Base-by-base conservation (phyloP, 2,329 filamentous ascomycete species). In the Penicillium sp. region DNA sequence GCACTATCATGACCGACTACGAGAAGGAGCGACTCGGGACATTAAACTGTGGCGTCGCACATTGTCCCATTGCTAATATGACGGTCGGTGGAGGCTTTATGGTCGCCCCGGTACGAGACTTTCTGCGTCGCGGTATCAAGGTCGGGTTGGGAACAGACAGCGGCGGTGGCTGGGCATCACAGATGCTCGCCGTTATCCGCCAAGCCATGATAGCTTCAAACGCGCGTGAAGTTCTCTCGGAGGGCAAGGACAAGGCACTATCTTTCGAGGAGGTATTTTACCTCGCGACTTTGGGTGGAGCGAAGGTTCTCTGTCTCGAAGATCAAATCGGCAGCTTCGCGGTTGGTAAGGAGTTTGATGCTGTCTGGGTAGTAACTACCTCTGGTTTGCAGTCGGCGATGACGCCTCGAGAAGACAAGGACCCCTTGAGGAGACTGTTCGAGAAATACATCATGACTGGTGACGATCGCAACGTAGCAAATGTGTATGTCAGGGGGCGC, bases 401-500 rank as follows among this genome's bases (percentile, higher is more conserved):
- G 78, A 81, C 85, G 0, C 82, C 84, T 11, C 68, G 84, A 0
- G 83, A 88, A 64, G 81, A 84, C 0, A 75, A 74, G 0, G 86
- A 89, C 55, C 74, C 74, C 0, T 46, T 76, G 0, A 69, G 73
- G 52, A 82, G 75, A 0, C 75, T 87, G 19, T 85, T 88, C 62
- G 85, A 89, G 59, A 89, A 89, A 76, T 89, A 87, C 62, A 67
- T 89, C 31, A 88, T 89, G 85, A 88, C 86, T 2, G 87, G 85
- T 0, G 87, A 89, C 69, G 87, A 90, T 69, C 78, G 87, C 5
- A 89, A 89, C 65, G 86, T 89, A 56, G 69, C 71, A 0, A 70
- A 79, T 21, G 87, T 89, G 0, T 88, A 79, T 72, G 84, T 88
- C 0, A 69, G 73, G 7, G 86, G 86, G 11, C 29, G 51, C 15